A percentile compares a stretch with the other conserved stretches of the same genome.
phyloP scores from a whole-genome alignment of 306 rosid species.

The Quercus ilex region DNA sequence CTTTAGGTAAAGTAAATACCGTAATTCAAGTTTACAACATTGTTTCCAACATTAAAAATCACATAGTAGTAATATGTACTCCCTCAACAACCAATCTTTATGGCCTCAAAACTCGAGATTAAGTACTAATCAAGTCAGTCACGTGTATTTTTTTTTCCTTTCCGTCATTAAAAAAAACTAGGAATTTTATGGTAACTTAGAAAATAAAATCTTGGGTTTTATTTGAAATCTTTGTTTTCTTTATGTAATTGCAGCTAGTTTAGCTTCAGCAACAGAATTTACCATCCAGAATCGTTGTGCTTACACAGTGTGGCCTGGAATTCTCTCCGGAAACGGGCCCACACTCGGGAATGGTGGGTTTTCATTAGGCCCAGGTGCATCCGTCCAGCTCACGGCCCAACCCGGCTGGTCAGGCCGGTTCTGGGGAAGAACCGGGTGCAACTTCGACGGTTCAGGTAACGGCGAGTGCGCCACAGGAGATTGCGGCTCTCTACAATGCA shows the following conservation, averaged over 20 bases:
- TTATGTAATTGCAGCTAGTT: constrained; percentile 29
- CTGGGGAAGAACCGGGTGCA: constrained; percentile 81
- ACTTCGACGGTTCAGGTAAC: constrained; percentile 49
- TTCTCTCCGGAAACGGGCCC: constrained; percentile 67
- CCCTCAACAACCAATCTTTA: no score
- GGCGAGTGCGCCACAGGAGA: constrained; percentile 67
- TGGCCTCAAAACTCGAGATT: no score
- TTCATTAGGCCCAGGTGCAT: constrained; percentile 35
- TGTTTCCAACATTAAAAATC: no score
- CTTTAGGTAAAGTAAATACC: constrained; percentile 26
- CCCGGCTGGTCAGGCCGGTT: constrained; percentile 87
- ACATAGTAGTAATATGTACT: no score
- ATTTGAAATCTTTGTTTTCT: neutral
- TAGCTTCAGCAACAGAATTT: constrained; percentile 42
- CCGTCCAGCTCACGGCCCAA: constrained; percentile 44
- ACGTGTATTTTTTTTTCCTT: no score
- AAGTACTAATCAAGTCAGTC: no score
- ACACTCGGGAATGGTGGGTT: constrained; percentile 72
- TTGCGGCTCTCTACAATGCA: constrained; percentile 61
- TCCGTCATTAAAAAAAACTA: rapidly evolving
- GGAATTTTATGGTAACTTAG: no score
- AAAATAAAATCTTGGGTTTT: neutral
- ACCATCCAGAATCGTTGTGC: constrained; percentile 61
- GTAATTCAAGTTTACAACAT: no score
- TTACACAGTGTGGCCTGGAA: constrained; percentile 75